Percentiles rank a stretch among this genome's conserved stretches.
These are phyloP conservation scores for Beauveria brongniartii DNA, from an alignment of 2,329 filamentous ascomycete genomes.

Conservation along the genomic window DNA sequence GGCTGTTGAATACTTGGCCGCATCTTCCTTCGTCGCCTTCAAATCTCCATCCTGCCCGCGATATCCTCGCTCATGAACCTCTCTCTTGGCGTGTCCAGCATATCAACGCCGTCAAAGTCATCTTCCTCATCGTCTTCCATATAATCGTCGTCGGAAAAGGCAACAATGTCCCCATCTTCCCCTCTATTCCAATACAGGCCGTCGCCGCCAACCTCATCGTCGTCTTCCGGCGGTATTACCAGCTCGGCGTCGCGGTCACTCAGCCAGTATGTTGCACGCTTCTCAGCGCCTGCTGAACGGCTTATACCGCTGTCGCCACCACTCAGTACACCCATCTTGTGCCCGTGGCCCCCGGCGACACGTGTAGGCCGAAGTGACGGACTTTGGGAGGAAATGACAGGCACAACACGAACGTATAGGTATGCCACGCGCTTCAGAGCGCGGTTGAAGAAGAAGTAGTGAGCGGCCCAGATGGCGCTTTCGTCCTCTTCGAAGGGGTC, in stretches of 20 bases:
- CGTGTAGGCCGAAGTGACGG: constrained; percentile 36
- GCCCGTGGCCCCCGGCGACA: constrained; percentile 19
- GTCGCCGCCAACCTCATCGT: constrained; percentile 42
- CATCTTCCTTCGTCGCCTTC: constrained; percentile 16
- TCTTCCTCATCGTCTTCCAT: constrained; percentile 40
- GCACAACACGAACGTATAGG: constrained; percentile 84
- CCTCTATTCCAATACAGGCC: constrained; percentile 50
- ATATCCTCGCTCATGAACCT: constrained; percentile 56
- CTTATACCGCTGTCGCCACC: constrained; percentile 7
- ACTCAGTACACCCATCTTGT: constrained; percentile 9
- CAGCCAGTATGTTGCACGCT: constrained; percentile 84
- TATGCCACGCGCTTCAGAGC: constrained; percentile 87
- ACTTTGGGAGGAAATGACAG: constrained; percentile 58
- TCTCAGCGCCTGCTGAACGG: constrained; percentile 32
- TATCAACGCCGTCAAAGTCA: constrained; percentile 33
- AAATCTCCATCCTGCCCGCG: constrained; percentile 55
- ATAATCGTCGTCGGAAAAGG: constrained; percentile 43
- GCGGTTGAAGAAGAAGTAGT: constrained; percentile 98
- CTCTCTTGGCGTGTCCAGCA: constrained; percentile 34
- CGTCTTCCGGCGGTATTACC: constrained; percentile 35
- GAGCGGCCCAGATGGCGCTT: constrained; percentile 86
- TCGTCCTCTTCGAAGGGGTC: constrained; percentile 90
- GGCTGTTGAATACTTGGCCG: background rate
- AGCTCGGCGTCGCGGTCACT: constrained; percentile 54
- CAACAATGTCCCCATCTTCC: constrained; percentile 48